Conservation (phyloP, 2,329 filamentous ascomycete genomes). For the Neonectria magnoliae region DNA sequence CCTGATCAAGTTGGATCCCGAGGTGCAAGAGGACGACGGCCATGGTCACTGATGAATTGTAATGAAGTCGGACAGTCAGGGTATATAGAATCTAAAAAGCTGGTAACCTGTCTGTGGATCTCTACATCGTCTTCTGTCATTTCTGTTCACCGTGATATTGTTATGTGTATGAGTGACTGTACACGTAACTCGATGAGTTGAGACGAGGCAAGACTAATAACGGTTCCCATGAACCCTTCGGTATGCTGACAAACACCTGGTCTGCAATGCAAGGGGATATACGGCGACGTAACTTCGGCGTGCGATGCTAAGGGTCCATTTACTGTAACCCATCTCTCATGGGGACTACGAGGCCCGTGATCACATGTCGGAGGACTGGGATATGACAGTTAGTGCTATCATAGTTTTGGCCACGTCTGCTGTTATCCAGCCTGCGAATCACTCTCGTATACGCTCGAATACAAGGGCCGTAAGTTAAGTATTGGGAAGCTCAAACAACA, state of each 20-base stretch:
- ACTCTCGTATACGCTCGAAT: background rate
- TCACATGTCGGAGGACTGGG: background rate
- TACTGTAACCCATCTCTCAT: background rate
- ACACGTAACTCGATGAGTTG: background rate
- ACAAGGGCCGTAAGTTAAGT: background rate
- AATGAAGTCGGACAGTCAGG: constrained; percentile 40
- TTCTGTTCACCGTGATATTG: background rate
- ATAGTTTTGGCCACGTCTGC: too few relatives aligned
- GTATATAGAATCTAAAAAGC: constrained; percentile 42
- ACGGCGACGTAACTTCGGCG: background rate
- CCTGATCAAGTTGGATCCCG: constrained; percentile 96
- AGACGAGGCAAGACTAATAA: background rate
- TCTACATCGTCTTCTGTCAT: constrained; percentile 9
- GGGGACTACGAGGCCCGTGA: too few relatives aligned
- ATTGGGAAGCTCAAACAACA: background rate
- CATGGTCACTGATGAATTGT: constrained; percentile 75
- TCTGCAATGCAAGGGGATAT: background rate
- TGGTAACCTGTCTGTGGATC: constrained; percentile 33
- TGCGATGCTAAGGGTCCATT: background rate
- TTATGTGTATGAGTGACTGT: background rate
- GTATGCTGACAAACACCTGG: background rate
- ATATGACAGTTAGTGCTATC: too few relatives aligned
- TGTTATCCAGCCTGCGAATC: background rate
- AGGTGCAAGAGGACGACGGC: constrained; percentile 76
- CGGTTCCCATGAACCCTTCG: background rate